Percentiles rank a stretch among this genome's conserved stretches.
Evolutionary conservation across 2,329 filamentous ascomycete genomes (phyloP).

Genomic region (Exutisphaerella laricina): DNA sequence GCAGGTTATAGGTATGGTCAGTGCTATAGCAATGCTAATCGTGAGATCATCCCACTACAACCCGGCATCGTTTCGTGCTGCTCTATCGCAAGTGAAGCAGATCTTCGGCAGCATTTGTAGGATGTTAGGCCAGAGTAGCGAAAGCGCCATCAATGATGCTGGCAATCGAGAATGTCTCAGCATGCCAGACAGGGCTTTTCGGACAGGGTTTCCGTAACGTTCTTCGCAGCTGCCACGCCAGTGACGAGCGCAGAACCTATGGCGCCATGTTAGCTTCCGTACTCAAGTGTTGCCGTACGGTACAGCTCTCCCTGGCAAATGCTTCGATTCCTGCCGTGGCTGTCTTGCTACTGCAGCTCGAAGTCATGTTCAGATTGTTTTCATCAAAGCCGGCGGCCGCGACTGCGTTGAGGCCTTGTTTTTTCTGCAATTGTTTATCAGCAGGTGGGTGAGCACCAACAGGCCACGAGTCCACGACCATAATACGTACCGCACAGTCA

Average conservation of each 20-base stretch:
- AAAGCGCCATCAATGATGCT: slow-evolving; percentile 11
- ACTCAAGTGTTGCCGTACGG: slow-evolving; percentile 15
- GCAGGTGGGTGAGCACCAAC: too few relatives aligned
- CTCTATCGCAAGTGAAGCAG: slow-evolving; percentile 13
- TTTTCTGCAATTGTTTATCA: slow-evolving; percentile 6
- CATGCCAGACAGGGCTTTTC: slow-evolving; percentile 8
- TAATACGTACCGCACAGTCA: slow-evolving; percentile 13
- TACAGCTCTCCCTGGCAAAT: slow-evolving; percentile 9
- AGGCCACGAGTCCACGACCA: background rate
- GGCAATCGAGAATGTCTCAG: slow-evolving; percentile 6
- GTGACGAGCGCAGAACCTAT: slow-evolving; percentile 1
- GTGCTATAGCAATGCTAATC: slow-evolving; percentile 14
- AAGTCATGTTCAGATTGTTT: slow-evolving; percentile 9
- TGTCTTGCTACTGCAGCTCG: slow-evolving; percentile 15
- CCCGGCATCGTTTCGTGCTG: slow-evolving; percentile 12
- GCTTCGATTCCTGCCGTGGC: slow-evolving; percentile 11
- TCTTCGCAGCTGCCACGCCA: slow-evolving; percentile 13
- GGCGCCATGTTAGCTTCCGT: background rate
- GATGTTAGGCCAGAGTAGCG: slow-evolving; percentile 9
- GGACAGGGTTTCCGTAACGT: slow-evolving; percentile 15
- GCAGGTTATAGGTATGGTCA: slow-evolving; percentile 13
- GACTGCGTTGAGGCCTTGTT: slow-evolving; percentile 11
- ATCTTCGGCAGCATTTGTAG: slow-evolving; percentile 18
- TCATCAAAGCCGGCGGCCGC: slow-evolving; percentile 8
- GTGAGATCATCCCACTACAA: slow-evolving; percentile 19